Evolutionary conservation across 2,329 filamentous ascomycete genomes (phyloP).

Genomic region (Xylariales sp.): DNA sequence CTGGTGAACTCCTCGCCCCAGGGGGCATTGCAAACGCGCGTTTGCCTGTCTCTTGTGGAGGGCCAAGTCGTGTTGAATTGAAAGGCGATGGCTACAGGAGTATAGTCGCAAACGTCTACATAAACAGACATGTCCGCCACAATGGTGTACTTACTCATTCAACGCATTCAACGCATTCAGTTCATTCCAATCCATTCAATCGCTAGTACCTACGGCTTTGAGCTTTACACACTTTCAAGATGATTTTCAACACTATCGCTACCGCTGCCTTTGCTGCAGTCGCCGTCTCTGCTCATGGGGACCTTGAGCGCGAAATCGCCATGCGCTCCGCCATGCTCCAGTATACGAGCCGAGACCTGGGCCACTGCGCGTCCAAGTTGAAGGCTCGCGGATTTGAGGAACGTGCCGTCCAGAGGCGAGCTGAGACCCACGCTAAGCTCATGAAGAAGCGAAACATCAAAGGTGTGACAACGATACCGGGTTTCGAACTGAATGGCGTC

Average conservation of each 20-base stretch:
- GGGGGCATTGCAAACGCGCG: too few species aligned
- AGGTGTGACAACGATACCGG: not conserved
- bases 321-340: constrained; percentile 6
- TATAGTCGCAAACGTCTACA: too few species aligned
- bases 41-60: too few species aligned
- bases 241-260: constrained; percentile 3
- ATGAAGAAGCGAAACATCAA: constrained; percentile 6
- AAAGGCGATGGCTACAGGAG: too few species aligned
- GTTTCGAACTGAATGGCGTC: too few species aligned
- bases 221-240: not conserved
- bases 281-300: constrained; percentile 3
- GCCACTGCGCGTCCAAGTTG: constrained; percentile 42
- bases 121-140: too few species aligned
- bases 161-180: too few species aligned
- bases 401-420: constrained; percentile 39
- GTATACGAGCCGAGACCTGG: constrained; percentile 26
- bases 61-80: too few species aligned
- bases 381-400: constrained; percentile 40
- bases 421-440: constrained; percentile 12
- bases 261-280: not conserved
- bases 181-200: too few species aligned
- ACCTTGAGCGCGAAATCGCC: constrained; percentile 3
- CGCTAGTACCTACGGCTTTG: too few species aligned
- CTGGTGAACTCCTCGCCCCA: too few species aligned
- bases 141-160: too few species aligned